Evolutionary conservation across 768 basidiomycete genomes (phyloP), one percentile per base, ranked within the genome.

Genomic region (Infundibulicybe gibba): DNA sequence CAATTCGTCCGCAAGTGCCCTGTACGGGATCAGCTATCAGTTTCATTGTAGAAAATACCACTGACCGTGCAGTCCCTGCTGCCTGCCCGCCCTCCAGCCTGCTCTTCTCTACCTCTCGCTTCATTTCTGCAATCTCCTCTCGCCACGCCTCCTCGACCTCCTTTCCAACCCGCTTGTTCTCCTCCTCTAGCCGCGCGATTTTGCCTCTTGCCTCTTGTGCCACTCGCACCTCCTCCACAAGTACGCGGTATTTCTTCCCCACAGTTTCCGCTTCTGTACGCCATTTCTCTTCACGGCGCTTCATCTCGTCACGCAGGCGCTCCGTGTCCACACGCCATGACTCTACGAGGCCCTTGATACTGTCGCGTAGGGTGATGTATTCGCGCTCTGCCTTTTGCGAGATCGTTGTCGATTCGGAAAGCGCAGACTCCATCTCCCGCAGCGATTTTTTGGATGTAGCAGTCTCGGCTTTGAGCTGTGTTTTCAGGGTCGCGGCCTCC

Each of bases 331-430:
- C 60, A 54, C 88, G 85, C 79, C 85, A 93, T 1, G 80, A 77
- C 48, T 85, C 83, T 3, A 77, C 72, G 61, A 94, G 78, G 6
- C 76, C 70, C 61, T 86, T 87, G 44, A 93, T 65, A 53, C 86
- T 85, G 48, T 90, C 88, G 13, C 87, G 79, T 43, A 94, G 66
- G 0, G 83, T 85, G 51, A 83, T 69, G 53, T 93, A 94, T 66
- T 94, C 92, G 32, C 88, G 76, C 62, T 93, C 87, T 15, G 79
- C 81, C 65, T 88, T 90, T 59, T 86, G 83, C 13, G 86, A 88
- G 13, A 87, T 69, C 2, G 88, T 77, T 0, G 85, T 85, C 2
- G 86, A 86, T 64, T 91, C 89, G 1, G 80, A 56, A 21, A 93
- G 73, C 5, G 83, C 69, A 6, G 77, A 45, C 61, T 91, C 89